phyloP scores from a whole-genome alignment of 179 eudicot species.

The Monotropa hypopitys region DNA sequence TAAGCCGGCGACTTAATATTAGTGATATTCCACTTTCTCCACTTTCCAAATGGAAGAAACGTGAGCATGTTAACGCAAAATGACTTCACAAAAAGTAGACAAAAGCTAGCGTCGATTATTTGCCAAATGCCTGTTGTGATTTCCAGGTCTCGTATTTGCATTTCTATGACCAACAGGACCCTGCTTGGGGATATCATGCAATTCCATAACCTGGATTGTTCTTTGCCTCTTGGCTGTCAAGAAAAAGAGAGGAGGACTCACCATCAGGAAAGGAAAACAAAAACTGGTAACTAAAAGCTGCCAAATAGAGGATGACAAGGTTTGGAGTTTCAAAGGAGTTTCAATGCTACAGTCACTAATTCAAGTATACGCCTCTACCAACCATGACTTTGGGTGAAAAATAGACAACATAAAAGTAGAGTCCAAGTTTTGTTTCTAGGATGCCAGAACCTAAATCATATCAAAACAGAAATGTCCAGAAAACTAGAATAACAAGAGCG shows the following conservation, averaged over 20 bases:
- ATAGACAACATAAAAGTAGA: background rate
- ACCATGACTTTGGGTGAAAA: background rate
- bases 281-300: background rate
- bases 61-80: background rate
- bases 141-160: constrained; percentile 44
- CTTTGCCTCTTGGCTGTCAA: constrained; percentile 75
- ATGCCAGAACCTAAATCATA: background rate
- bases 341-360: background rate
- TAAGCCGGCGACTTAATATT: background rate
- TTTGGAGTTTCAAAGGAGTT: background rate
- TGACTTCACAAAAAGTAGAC: background rate
- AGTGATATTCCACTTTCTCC: background rate
- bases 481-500: background rate
- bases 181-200: constrained; percentile 75
- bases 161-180: constrained; percentile 36
- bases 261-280: constrained; percentile 1
- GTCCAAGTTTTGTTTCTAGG: background rate
- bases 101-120: constrained; percentile 45
- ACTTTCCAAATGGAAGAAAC: background rate
- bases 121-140: constrained; percentile 46
- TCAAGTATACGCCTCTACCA: background rate
- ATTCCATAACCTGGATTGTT: constrained; percentile 81
- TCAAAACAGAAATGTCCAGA: background rate
- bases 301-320: background rate
- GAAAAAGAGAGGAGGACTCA: background rate